Conservation (phyloP, 2,329 filamentous ascomycete genomes). For the Eurotiales sp. region DNA sequence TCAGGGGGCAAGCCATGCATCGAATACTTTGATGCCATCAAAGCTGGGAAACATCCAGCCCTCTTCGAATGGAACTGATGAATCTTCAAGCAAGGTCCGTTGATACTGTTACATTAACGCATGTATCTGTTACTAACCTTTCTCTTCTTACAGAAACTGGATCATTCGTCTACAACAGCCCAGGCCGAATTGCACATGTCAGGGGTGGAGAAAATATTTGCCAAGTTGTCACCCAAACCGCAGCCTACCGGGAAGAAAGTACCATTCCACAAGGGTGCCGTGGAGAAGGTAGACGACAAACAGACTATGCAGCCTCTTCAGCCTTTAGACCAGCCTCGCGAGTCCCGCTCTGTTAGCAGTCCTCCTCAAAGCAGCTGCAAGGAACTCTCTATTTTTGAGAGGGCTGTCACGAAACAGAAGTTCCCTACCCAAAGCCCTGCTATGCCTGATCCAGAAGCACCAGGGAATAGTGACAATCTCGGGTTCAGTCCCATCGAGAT, state of each 20-base stretch:
- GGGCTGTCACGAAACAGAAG: slow-evolving; percentile 19
- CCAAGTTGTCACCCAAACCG: slow-evolving; percentile 38
- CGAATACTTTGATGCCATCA: slow-evolving; percentile 31
- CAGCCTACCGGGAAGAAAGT: slow-evolving; percentile 17
- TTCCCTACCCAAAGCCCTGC: background rate
- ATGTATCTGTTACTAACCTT: slow-evolving; percentile 18
- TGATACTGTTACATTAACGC: background rate
- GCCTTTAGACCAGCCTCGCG: slow-evolving; percentile 55
- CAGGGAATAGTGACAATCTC: slow-evolving; percentile 14
- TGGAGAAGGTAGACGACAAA: slow-evolving; percentile 71
- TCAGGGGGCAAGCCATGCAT: slow-evolving; percentile 24
- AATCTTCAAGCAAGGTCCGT: slow-evolving; percentile 36
- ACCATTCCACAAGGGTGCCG: slow-evolving; percentile 37
- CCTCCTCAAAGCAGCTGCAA: slow-evolving; percentile 18
- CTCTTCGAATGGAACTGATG: slow-evolving; percentile 20
- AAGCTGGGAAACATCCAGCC: slow-evolving; percentile 33
- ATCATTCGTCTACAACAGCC: slow-evolving; percentile 29
- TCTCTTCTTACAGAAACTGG: slow-evolving; percentile 47
- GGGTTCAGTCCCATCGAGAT: slow-evolving; percentile 47
- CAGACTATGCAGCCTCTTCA: slow-evolving; percentile 54
- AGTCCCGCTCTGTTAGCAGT: slow-evolving; percentile 38
- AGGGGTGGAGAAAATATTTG: slow-evolving; percentile 62
- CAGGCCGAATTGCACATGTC: slow-evolving; percentile 27
- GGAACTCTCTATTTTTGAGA: slow-evolving; percentile 1
- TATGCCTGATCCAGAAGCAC: background rate